Percentiles rank a stretch among this genome's conserved stretches.
phyloP scores from a whole-genome alignment of 148 eudicot species.

The Nepenthes mirabilis region DNA sequence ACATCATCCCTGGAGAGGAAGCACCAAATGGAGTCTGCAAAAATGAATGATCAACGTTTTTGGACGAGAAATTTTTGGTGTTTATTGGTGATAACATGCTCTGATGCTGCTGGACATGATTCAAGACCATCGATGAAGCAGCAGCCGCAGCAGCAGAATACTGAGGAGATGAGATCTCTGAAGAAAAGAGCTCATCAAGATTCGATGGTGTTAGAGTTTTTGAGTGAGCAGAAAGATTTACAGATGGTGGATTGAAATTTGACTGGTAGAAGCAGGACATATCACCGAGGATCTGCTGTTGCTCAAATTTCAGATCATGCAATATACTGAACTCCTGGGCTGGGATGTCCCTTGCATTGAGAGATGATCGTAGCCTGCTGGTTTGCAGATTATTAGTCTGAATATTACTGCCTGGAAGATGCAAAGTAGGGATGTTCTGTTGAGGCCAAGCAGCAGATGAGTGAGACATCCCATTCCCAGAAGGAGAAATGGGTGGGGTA shows the following conservation, averaged over 20 bases:
- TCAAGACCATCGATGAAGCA: slow-evolving; percentile 25
- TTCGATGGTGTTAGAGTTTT: slow-evolving; percentile 30
- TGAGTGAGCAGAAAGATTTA: slow-evolving; percentile 16
- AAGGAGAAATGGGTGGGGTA: slow-evolving; percentile 35
- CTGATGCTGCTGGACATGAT: slow-evolving; percentile 48
- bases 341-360: slow-evolving; percentile 30
- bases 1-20: slow-evolving; percentile 34
- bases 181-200: slow-evolving; percentile 33
- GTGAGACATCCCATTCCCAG: slow-evolving; percentile 27
- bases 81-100: slow-evolving; percentile 35
- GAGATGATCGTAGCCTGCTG: slow-evolving; percentile 31
- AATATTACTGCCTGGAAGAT: slow-evolving; percentile 28
- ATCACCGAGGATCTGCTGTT: slow-evolving; percentile 21
- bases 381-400: slow-evolving; percentile 27
- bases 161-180: slow-evolving; percentile 37
- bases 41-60: slow-evolving; percentile 19
- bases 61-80: slow-evolving; percentile 29
- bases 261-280: slow-evolving; percentile 22
- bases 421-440: slow-evolving; percentile 30
- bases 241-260: slow-evolving; percentile 16
- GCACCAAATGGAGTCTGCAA: slow-evolving; percentile 29
- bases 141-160: slow-evolving; percentile 25
- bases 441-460: slow-evolving; percentile 26
- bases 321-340: slow-evolving; percentile 15
- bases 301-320: slow-evolving; percentile 25